Evolutionary conservation across 2,329 filamentous ascomycete species (phyloP), one percentile per base, ranked within the genome.

Genomic region (Cytospora paraplurivora): DNA sequence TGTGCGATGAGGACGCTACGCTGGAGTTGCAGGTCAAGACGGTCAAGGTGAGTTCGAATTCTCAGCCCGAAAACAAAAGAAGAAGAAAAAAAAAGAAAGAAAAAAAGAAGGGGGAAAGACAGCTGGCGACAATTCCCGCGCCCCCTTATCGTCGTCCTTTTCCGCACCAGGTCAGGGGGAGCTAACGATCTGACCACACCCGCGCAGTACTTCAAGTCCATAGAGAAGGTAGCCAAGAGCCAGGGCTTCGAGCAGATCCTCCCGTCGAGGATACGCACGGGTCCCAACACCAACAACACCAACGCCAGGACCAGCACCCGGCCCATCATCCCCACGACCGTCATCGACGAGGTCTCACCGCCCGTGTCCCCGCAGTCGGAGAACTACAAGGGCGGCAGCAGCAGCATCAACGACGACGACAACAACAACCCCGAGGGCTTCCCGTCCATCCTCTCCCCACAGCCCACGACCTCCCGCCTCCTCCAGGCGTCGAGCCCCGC

Each of bases 1-100:
- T 92, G 17, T 89, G 88, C 59, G 90, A 93, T 71, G 88, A 91
- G 68, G 89, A 92, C 69, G 85, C 86, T 7, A 88, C 85, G 0
- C 74, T 87, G 33, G 85, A 88, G 72, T 74, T 88, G 66, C 83
- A 84, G 69, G 86, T 88, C 55, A 88, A 88, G 77, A 88, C 86
- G 0, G 86, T 88, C 66, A 84, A 83, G 74, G 75, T 76, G 68
- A n/a, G n/a, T n/a, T n/a, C n/a, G n/a, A n/a, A n/a, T n/a, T n/a
- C n/a, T n/a, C n/a, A n/a, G n/a, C n/a, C n/a, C n/a, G n/a, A n/a
- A n/a, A n/a, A n/a, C n/a, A 55, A 68, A 10, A 44, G 15, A 11
- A 44, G 12, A n/a, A 17, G 38, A 44, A 44, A 8, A 19, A 13
- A n/a, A n/a, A n/a, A n/a, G n/a, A n/a, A n/a, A n/a, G n/a, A n/a